Base-by-base conservation (phyloP, 768 basidiomycete species). In the Lactarius vividus region DNA sequence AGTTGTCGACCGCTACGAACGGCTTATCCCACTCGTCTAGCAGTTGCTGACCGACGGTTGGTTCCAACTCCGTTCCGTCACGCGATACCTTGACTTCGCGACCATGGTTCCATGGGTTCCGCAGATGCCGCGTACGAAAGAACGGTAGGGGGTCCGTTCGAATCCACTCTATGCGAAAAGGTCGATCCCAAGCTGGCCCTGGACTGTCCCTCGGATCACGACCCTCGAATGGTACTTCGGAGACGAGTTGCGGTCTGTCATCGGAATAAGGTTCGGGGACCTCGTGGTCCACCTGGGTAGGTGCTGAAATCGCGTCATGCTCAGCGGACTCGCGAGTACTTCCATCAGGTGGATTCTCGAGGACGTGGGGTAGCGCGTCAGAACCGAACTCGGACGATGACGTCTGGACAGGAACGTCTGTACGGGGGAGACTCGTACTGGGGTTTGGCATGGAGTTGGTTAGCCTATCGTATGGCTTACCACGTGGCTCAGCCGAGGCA, bases 31-130 rank as follows among this genome's bases (percentile, higher is more conserved):
- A 94, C 69, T 91, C 88, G 6, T 86, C 85, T 63, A 95, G 61
- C 46, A 95, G 75, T 68, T 76, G 79, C 70, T 85, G 81, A 29
- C 91, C 92, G 16, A 92, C 83, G 1, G 72, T 72, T 2, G 95
- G 94, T 74, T 98, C 96, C 23, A 98, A 74, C 74, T 98, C 96
- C 1, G 95, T 97, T 20, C 96, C 96, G 73, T 96, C 93, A 57
- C 92, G 80, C 15, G 91, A 94, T 9, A 92, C 85, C 78, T 92
- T 90, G 54, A 92, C 82, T 72, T 91, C 88, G 58, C 85, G 79
- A 65, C 90, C 91, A 69, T 92, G 85, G 71, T 98, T 98, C 94
- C 95, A 98, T 2, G 89, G 88, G 73, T 98, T 98, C 49, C 92
- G 86, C 59, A 97, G 75, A 73, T 94, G 89, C 31, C 88, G 83